Percentiles rank a stretch among this genome's conserved stretches.
Evolutionary conservation across 257 asterid genomes (phyloP).

Genomic region (Forsythia viridissima): DNA sequence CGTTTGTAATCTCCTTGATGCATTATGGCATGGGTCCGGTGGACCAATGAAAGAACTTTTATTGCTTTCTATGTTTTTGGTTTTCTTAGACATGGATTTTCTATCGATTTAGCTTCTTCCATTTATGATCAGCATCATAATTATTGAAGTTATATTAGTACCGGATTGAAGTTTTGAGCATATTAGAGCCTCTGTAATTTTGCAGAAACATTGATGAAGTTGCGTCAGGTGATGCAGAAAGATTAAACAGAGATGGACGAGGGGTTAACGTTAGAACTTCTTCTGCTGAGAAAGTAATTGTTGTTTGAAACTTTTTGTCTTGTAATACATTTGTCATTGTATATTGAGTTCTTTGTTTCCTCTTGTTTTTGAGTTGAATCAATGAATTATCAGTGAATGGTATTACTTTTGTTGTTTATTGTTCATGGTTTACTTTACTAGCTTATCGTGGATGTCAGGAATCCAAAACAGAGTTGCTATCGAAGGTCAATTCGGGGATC

Average conservation of each 20-base stretch:
- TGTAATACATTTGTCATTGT: slow-evolving; percentile 19
- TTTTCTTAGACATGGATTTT: not conserved
- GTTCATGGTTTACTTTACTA: slow-evolving; percentile 13
- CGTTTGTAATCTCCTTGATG: slow-evolving; percentile 10
- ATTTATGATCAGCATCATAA: slow-evolving; percentile 9
- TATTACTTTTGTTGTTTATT: not conserved
- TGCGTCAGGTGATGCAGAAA: slow-evolving; percentile 52
- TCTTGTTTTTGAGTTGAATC: slow-evolving; percentile 13
- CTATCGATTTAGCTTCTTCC: slow-evolving; percentile 5
- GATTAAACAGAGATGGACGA: slow-evolving; percentile 47
- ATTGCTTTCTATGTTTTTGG: slow-evolving; percentile 14
- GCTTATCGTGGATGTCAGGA: slow-evolving; percentile 49
- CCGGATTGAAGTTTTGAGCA: slow-evolving; percentile 24
- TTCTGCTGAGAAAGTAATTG: slow-evolving; percentile 60
- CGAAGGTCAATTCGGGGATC: slow-evolving; percentile 43
- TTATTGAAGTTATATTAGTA: slow-evolving; percentile 1
- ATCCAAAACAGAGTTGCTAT: slow-evolving; percentile 39
- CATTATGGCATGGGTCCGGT: slow-evolving; percentile 12
- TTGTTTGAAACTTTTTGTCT: slow-evolving; percentile 25
- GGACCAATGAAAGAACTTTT: slow-evolving; percentile 16
- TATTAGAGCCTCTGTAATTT: slow-evolving; percentile 22
- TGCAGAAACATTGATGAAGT: slow-evolving; percentile 84
- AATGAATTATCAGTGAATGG: not conserved
- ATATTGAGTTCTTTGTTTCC: slow-evolving; percentile 10
- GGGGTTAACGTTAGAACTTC: slow-evolving; percentile 47